These are phyloP conservation scores for Bacidia gigantensis DNA, from an alignment of 495 filamentous ascomycete genomes.

Conservation along the genomic window DNA sequence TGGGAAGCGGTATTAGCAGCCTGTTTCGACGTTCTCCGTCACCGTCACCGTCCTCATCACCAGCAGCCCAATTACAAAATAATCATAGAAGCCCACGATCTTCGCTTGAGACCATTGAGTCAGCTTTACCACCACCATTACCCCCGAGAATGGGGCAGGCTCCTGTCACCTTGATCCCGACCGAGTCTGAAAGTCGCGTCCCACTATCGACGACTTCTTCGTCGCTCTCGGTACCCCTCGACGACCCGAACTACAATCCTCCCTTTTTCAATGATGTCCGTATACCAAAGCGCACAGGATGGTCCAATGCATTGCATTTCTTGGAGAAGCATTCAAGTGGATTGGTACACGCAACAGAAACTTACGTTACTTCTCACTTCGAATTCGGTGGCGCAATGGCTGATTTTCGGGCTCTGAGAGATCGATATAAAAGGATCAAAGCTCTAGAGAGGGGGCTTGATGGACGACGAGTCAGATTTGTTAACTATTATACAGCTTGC, in stretches of 20 bases:
- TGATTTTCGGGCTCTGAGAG: conserved; percentile 55
- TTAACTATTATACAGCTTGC: conserved; percentile 84
- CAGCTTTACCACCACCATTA: background rate
- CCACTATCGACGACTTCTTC: background rate
- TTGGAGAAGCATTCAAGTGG: conserved; percentile 63
- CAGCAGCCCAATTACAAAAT: background rate
- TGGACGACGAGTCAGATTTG: conserved; percentile 48
- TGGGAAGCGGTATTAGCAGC: conserved; percentile 64
- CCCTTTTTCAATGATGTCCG: conserved; percentile 58
- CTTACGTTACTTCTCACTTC: conserved; percentile 64
- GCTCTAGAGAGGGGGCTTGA: conserved; percentile 54
- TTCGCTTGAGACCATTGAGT: background rate
- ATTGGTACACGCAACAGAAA: conserved; percentile 50
- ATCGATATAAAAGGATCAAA: conserved; percentile 52
- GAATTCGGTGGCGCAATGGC: conserved; percentile 73
- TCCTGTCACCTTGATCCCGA: background rate
- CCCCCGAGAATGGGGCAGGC: background rate
- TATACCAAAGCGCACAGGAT: conserved; percentile 48
- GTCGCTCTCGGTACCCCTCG: conserved; percentile 6
- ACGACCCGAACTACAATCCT: conserved; percentile 59
- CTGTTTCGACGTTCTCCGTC: conserved; percentile 50
- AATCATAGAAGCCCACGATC: background rate
- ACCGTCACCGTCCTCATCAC: conserved; percentile 13
- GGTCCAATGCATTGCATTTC: conserved; percentile 59
- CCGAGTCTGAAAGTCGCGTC: background rate